Conservation (phyloP, 352 stramenopile species). For the Phytopythium vexans region DNA sequence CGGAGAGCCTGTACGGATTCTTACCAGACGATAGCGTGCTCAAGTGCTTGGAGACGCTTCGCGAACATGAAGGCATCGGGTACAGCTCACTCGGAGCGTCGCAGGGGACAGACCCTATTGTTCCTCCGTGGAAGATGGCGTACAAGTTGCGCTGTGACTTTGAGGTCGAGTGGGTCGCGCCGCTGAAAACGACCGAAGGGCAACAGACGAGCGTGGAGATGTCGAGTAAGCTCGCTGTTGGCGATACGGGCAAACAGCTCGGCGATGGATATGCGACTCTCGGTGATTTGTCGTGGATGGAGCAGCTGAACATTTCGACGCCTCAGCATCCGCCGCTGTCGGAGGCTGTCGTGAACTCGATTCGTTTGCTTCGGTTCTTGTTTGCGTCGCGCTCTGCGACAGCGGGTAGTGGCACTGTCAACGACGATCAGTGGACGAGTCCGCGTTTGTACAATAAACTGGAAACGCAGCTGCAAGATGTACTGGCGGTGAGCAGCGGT, state of each 20-base stretch:
- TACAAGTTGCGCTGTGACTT: constrained; percentile 78
- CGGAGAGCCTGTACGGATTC: constrained; percentile 29
- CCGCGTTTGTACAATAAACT: constrained; percentile 79
- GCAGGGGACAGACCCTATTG: constrained; percentile 4
- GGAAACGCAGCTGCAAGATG: constrained; percentile 74
- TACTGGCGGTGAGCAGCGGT: constrained; percentile 77
- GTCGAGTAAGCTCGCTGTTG: no score
- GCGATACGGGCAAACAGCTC: no score
- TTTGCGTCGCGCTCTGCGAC: constrained; percentile 35
- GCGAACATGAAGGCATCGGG: constrained; percentile 14
- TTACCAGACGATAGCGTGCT: constrained; percentile 72
- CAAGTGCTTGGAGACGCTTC: constrained; percentile 66
- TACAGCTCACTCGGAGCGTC: background rate
- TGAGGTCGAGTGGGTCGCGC: constrained; percentile 43
- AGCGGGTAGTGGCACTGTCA: constrained; percentile 6
- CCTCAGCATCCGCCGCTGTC: constrained; percentile 3
- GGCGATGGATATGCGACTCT: background rate
- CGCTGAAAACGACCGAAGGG: background rate
- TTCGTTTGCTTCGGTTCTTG: constrained; percentile 58
- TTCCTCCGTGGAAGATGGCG: constrained; percentile 70
- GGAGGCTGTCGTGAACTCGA: constrained; percentile 36
- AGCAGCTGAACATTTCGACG: constrained; percentile 3
- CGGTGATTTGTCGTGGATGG: constrained; percentile 19
- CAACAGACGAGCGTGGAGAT: background rate
- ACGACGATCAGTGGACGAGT: constrained; percentile 63